phyloP scores from a whole-genome alignment of 805 yeast genomes.

The Starmerella geochares region DNA sequence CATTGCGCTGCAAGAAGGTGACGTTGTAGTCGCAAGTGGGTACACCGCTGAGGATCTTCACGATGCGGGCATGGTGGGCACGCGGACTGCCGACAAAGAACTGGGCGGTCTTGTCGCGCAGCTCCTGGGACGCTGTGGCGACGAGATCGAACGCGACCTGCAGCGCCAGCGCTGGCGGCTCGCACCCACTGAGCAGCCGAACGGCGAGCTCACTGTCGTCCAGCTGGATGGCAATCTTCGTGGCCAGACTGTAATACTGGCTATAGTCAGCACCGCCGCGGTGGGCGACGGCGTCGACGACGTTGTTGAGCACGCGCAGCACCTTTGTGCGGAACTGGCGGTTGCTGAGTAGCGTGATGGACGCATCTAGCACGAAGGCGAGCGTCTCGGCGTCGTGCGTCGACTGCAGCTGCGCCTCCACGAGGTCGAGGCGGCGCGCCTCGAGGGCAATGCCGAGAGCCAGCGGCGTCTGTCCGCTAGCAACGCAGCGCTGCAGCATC shows the following conservation, averaged over 20 bases:
- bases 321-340: constrained; percentile 57
- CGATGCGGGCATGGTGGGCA: constrained; percentile 37
- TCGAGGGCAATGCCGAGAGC: constrained; percentile 89
- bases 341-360: constrained; percentile 56
- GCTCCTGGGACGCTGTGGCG: constrained; percentile 80
- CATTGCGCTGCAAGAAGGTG: constrained; percentile 76
- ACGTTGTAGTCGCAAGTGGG: constrained; percentile 90
- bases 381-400: constrained; percentile 29
- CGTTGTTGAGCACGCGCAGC: constrained; percentile 50
- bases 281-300: constrained; percentile 38
- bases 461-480: constrained; percentile 58
- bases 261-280: constrained; percentile 33
- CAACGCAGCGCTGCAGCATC: constrained; percentile 74
- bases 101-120: constrained; percentile 46
- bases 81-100: constrained; percentile 27
- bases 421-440: constrained; percentile 73
- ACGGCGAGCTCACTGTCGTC: constrained; percentile 67
- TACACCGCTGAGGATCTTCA: constrained; percentile 72
- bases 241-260: constrained; percentile 74
- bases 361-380: constrained; percentile 58
- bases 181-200: constrained; percentile 52
- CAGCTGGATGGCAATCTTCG: constrained; percentile 79
- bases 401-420: constrained; percentile 43
- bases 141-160: constrained; percentile 95
- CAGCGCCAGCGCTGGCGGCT: constrained; percentile 54